These are phyloP conservation scores for Heliocybe sulcata DNA, from an alignment of 1,284 basidiomycete species.

Conservation along the genomic window DNA sequence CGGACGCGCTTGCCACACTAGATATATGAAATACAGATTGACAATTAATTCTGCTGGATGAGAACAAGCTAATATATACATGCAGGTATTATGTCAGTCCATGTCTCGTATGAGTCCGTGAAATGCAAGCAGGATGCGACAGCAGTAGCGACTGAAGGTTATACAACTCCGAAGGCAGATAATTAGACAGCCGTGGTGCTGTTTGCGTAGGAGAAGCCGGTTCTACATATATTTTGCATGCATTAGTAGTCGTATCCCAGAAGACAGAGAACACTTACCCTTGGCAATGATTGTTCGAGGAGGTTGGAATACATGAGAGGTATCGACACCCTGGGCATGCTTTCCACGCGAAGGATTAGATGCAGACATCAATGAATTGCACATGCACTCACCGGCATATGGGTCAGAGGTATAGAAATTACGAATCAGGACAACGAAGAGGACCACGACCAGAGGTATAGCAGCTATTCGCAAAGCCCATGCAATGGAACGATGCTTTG, in stretches of 20 bases:
- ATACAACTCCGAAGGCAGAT: no score
- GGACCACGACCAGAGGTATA: constrained; percentile 66
- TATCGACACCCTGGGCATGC: constrained; percentile 90
- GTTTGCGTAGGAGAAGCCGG: constrained; percentile 17
- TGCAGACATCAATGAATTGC: neutral
- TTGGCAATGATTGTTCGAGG: constrained; percentile 71
- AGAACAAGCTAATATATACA: no score
- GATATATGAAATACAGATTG: no score
- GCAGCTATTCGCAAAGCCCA: constrained; percentile 73
- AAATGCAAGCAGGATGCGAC: no score
- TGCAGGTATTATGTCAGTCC: no score
- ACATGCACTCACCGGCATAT: constrained; percentile 51
- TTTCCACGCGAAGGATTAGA: constrained; percentile 14
- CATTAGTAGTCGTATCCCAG: neutral
- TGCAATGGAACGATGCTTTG: constrained; percentile 66
- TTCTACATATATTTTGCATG: constrained; percentile 18
- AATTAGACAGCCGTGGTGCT: neutral
- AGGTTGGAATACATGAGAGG: constrained; percentile 80
- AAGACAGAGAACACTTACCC: constrained; percentile 31
- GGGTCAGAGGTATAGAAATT: constrained; percentile 91
- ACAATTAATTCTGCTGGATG: no score
- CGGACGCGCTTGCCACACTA: no score
- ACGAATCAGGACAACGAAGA: constrained; percentile 76
- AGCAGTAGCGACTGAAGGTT: no score
- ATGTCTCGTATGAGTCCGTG: no score